A percentile compares a stretch with the other conserved stretches of the same genome.
These are phyloP conservation scores for Paragyromitra xinjiangensis DNA, from an alignment of 495 filamentous ascomycete species.

Conservation along the genomic window DNA sequence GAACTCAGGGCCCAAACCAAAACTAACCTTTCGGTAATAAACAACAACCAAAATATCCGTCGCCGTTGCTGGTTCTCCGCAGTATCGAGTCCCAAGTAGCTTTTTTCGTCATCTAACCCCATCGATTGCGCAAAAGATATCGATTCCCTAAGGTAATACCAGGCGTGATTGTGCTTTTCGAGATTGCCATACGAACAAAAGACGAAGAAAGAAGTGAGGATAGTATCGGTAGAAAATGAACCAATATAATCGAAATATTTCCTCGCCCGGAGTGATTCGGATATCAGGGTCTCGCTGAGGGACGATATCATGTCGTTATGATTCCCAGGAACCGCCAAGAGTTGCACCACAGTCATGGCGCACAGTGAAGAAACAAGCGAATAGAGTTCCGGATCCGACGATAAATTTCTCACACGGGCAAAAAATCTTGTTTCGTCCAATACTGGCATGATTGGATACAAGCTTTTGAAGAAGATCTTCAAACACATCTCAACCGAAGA, in stretches of 20 bases:
- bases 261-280: conserved; percentile 78
- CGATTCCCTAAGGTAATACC: conserved; percentile 18
- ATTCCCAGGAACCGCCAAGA: conserved; percentile 69
- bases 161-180: conserved; percentile 36
- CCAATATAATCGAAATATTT: conserved; percentile 73
- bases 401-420: conserved; percentile 70
- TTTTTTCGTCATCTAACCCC: conserved; percentile 24
- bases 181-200: conserved; percentile 33
- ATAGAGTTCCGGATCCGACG: conserved; percentile 75
- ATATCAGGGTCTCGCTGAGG: conserved; percentile 71
- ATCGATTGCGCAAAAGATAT: conserved; percentile 41
- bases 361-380: conserved; percentile 81
- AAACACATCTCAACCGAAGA: conserved; percentile 74
- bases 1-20: background rate
- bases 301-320: conserved; percentile 65
- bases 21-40: conserved; percentile 35
- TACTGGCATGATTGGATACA: conserved; percentile 86
- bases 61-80: conserved; percentile 14
- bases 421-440: conserved; percentile 74
- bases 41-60: conserved; percentile 34
- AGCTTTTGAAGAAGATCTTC: conserved; percentile 83
- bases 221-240: conserved; percentile 21
- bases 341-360: conserved; percentile 85
- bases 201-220: conserved; percentile 32
- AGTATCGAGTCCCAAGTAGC: conserved; percentile 4